Evolutionary conservation across 2,329 filamentous ascomycete genomes (phyloP), one percentile per base, ranked within the genome.

Genomic region (Diaporthe sp.): DNA sequence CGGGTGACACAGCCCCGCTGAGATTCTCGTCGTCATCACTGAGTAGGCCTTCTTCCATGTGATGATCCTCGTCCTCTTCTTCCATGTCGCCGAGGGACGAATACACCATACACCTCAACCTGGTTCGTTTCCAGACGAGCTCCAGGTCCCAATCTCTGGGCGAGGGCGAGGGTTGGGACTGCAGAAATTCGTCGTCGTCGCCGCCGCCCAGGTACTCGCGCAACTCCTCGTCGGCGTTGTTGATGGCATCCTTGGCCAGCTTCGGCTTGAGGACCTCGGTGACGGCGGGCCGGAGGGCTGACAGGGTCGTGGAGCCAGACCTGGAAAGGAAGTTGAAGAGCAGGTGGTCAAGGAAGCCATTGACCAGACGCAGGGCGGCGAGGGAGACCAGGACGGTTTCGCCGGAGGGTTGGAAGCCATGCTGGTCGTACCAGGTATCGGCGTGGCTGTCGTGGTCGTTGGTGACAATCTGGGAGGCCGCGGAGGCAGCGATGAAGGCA

Each of bases 81-180:
- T 99, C 97, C 89, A 99, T 92, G 81, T 99, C 96, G 58, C 97
- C 97, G 9, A 99, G 87, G 12, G 97, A 96, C 12, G 96, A 98
- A 82, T 98, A 98, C 30, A 99, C 96, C 97, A 99, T 99, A 83
- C 97, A 98, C 76, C 97, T 92, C 79, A 99, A 86, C 72, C 97
- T 92, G 0, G 96, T 97, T 78, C 97, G 91, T 86, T 97, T 98
- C 96, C 97, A 99, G 25, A 96, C 93, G 73, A 96, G 88, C 81
- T 98, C 94, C n/a, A 97, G 86, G 82, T 98, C 95, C 91, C 96
- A 98, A 78, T 93, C 91, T 2, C 88, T 87, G 15, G 85, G 83
- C 2, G 87, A 83, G 42, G 87, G 85, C 58, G 85, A 84, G 33
- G 88, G 87, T 58, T 89, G 84, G n/a, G 90, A 86, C 19, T 89